phyloP scores from a whole-genome alignment of 2,329 filamentous ascomycete genomes.

The Microdochium bolleyi region DNA sequence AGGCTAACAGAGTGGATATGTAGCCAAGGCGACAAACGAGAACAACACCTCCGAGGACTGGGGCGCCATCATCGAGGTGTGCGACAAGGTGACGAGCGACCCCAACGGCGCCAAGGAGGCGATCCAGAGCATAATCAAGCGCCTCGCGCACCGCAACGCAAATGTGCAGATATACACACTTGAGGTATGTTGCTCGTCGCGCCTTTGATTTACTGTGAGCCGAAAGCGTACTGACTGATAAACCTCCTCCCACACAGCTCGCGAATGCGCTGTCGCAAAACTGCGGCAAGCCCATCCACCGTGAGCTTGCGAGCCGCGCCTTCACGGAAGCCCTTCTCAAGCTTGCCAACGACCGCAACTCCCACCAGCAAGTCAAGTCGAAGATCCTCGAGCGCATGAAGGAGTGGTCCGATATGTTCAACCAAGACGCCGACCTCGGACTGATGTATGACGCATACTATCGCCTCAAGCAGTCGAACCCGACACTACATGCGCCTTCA shows the following conservation, averaged over 20 bases:
- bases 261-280: constrained; percentile 90
- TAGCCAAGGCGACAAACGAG: constrained; percentile 83
- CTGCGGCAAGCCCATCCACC: constrained; percentile 78
- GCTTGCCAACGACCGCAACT: constrained; percentile 89
- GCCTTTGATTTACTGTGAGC: constrained; percentile 3
- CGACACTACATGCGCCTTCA: constrained; percentile 81
- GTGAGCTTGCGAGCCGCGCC: constrained; percentile 81
- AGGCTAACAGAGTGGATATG: constrained; percentile 8
- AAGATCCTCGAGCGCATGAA: constrained; percentile 97
- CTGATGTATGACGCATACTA: constrained; percentile 96
- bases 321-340: constrained; percentile 91
- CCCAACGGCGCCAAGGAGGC: constrained; percentile 67
- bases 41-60: constrained; percentile 82
- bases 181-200: constrained; percentile 45
- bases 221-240: neutral
- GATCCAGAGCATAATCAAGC: constrained; percentile 83
- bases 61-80: constrained; percentile 57
- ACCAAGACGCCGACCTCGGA: constrained; percentile 78
- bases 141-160: constrained; percentile 85
- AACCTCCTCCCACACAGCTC: constrained; percentile 41
- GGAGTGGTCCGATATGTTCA: constrained; percentile 94
- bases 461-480: constrained; percentile 77
- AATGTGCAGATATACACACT: constrained; percentile 95
- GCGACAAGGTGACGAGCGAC: constrained; percentile 49
- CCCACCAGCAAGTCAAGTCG: constrained; percentile 90